phyloP scores from a whole-genome alignment of 1,284 basidiomycete species.

The Fomitopsis pinicola region DNA sequence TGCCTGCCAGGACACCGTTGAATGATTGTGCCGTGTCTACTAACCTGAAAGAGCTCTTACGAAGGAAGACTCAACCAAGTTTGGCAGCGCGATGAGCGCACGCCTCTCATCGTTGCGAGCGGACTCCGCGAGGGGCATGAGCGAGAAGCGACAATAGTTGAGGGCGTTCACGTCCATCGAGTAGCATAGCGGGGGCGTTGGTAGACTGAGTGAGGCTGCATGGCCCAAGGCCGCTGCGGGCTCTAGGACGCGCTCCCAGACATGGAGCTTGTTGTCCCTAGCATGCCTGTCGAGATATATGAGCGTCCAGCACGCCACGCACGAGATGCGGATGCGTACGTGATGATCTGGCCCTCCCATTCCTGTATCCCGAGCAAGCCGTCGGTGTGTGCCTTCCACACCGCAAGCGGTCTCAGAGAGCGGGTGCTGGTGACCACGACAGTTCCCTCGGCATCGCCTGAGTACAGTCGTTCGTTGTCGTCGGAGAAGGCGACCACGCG shows the following conservation, averaged over 20 bases:
- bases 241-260: slow-evolving; percentile 56
- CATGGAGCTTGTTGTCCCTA: slow-evolving; percentile 78
- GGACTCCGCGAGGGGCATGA: slow-evolving; percentile 30
- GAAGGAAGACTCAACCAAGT: slow-evolving; percentile 81
- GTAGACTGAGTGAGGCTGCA: slow-evolving; percentile 45
- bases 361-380: slow-evolving; percentile 76
- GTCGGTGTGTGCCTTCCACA: slow-evolving; percentile 78
- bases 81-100: slow-evolving; percentile 75
- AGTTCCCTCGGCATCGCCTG: slow-evolving; percentile 73
- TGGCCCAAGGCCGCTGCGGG: slow-evolving; percentile 44
- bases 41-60: slow-evolving; percentile 37
- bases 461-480: slow-evolving; percentile 75
- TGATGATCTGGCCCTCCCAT: slow-evolving; percentile 61
- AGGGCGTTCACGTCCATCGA: slow-evolving; percentile 84
- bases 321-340: slow-evolving; percentile 42
- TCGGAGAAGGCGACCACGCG: slow-evolving; percentile 54
- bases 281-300: slow-evolving; percentile 56
- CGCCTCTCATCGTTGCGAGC: slow-evolving; percentile 12
- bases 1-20: slow-evolving; percentile 40
- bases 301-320: neutral
- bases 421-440: slow-evolving; percentile 72
- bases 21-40: neutral
- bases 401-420: slow-evolving; percentile 62
- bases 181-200: slow-evolving; percentile 49
- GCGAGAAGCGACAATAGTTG: slow-evolving; percentile 83